These are phyloP conservation scores for Gastrolobium villosum DNA, from an alignment of 306 rosid species.

Conservation along the genomic window DNA sequence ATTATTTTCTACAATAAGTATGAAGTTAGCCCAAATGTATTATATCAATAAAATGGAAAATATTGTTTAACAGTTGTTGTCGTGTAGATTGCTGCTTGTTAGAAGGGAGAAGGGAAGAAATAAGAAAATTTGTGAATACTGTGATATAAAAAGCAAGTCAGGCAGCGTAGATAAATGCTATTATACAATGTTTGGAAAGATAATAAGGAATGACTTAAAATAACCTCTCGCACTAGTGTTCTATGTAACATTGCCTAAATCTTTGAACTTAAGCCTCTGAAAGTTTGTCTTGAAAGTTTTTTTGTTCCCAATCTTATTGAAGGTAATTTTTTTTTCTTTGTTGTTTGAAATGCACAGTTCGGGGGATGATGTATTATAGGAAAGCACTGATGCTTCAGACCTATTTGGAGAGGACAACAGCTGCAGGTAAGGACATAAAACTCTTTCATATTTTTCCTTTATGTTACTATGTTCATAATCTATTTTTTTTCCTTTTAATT, in stretches of 20 bases:
- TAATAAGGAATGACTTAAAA: background rate
- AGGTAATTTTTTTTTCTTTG: conserved; percentile 27
- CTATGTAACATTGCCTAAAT: no score
- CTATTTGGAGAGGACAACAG: conserved; percentile 75
- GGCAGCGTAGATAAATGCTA: background rate
- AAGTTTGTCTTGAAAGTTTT: background rate
- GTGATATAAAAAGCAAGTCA: background rate
- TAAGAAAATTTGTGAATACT: no score
- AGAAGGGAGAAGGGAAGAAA: no score
- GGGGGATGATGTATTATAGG: conserved; percentile 99
- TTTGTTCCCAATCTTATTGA: background rate
- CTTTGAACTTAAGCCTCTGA: background rate
- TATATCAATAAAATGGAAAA: background rate
- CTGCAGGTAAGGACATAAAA: conserved; percentile 67
- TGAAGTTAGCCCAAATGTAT: background rate
- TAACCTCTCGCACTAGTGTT: background rate
- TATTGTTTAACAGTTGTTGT: background rate
- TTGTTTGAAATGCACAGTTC: conserved; percentile 68
- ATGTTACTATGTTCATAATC: conserved; percentile 29
- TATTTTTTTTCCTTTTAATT: conserved; percentile 29
- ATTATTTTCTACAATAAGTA: background rate
- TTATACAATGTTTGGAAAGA: background rate
- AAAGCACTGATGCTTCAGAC: conserved; percentile 97
- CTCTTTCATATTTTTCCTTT: conserved; percentile 2
- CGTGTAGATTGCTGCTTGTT: background rate